A percentile compares a stretch with the other conserved stretches of the same genome.
These are phyloP conservation scores for Bullera alba DNA, from an alignment of 768 basidiomycete species.

Conservation along the genomic window DNA sequence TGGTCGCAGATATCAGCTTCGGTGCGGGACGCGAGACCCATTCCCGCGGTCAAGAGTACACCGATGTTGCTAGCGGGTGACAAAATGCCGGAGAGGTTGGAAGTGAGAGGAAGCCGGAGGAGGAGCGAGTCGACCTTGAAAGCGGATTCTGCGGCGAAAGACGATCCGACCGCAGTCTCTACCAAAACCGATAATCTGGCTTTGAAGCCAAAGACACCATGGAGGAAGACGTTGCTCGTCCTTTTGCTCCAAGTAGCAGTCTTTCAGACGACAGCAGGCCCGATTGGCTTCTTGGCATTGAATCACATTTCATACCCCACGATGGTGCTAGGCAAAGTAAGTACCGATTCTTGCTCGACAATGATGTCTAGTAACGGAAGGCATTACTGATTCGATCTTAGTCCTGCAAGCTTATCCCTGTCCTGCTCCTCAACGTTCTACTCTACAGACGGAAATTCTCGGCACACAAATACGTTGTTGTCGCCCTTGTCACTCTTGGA, in stretches of 20 bases:
- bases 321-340: conserved; percentile 85
- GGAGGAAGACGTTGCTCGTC: conserved; percentile 19
- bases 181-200: background rate
- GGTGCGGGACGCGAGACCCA: background rate
- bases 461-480: conserved; percentile 90
- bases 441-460: conserved; percentile 90
- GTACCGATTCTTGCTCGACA: conserved; percentile 4
- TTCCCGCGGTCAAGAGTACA: background rate
- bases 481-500: conserved; percentile 80
- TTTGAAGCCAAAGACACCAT: background rate
- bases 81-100: background rate
- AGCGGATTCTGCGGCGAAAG: background rate
- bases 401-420: conserved; percentile 97
- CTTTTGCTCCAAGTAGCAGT: conserved; percentile 64
- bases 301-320: conserved; percentile 96
- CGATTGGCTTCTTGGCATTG: conserved; percentile 91
- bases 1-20: conserved; percentile 5
- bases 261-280: conserved; percentile 83
- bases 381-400: conserved; percentile 9
- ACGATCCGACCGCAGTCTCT: background rate
- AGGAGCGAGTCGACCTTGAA: background rate
- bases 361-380: background rate
- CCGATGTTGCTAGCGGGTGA: background rate
- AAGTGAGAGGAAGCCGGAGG: background rate
- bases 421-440: conserved; percentile 85